These are phyloP conservation scores for Spiromastix sp. DNA, from an alignment of 2,329 filamentous ascomycete genomes.

Conservation along the genomic window DNA sequence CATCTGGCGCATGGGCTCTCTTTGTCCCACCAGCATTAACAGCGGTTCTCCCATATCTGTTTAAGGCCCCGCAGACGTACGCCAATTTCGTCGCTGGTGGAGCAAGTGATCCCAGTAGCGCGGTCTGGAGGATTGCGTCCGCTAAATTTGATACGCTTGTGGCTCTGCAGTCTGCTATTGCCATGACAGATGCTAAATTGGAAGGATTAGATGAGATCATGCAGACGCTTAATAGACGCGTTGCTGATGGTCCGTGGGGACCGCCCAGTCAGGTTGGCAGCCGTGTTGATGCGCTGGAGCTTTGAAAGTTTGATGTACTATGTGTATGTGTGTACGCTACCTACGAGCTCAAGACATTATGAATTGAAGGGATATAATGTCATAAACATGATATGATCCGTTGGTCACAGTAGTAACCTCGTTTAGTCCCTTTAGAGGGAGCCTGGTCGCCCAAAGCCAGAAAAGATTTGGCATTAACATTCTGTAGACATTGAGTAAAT, in stretches of 20 bases:
- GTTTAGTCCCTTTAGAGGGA: too few species aligned
- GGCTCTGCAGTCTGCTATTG: constrained; percentile 36
- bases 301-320: constrained; percentile 13
- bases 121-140: constrained; percentile 46
- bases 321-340: too few species aligned
- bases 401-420: too few species aligned
- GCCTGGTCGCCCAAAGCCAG: too few species aligned
- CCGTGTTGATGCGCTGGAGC: constrained; percentile 26
- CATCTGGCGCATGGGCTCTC: constrained; percentile 40
- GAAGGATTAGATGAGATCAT: constrained; percentile 31
- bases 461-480: too few species aligned
- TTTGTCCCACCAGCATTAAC: constrained; percentile 41
- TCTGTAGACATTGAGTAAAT: too few species aligned
- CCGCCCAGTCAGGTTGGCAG: constrained; percentile 20
- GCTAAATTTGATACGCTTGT: constrained; percentile 48
- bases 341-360: too few species aligned
- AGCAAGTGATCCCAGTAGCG: constrained; percentile 45
- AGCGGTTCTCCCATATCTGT: constrained; percentile 45
- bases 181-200: constrained; percentile 21
- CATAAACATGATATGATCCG: too few species aligned
- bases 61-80: constrained; percentile 47
- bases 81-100: constrained; percentile 48
- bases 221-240: constrained; percentile 28
- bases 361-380: too few species aligned
- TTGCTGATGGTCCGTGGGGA: constrained; percentile 34